Percentiles rank a stretch among this genome's conserved stretches.
Conservation (phyloP, 1,284 basidiomycete species). For the Gymnopus androsaceus region DNA sequence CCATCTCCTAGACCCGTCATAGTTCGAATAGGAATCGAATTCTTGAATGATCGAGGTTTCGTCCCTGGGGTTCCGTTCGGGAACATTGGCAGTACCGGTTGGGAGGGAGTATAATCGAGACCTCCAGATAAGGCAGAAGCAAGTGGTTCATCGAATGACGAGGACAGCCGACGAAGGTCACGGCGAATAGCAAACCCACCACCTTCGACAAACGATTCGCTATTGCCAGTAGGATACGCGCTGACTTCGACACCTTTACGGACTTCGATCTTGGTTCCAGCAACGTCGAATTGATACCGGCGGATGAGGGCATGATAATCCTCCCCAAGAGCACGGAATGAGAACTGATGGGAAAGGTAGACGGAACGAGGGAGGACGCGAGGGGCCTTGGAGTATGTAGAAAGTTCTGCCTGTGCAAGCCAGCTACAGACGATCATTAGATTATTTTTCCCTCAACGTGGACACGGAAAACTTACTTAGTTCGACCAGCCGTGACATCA, state of each 20-base stretch:
- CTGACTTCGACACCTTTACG: constrained; percentile 71
- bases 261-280: constrained; percentile 65
- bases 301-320: constrained; percentile 81
- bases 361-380: constrained; percentile 69
- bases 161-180: constrained; percentile 40
- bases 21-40: constrained; percentile 56
- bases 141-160: constrained; percentile 78
- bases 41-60: constrained; percentile 44
- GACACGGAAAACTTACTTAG: constrained; percentile 32
- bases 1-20: constrained; percentile 49
- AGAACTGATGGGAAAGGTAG: constrained; percentile 81
- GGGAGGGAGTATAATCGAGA: constrained; percentile 55
- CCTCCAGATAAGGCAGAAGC: constrained; percentile 70
- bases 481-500: not conserved
- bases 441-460: not conserved
- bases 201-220: constrained; percentile 58
- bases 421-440: constrained; percentile 46
- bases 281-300: constrained; percentile 63
- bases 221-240: constrained; percentile 41
- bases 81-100: constrained; percentile 68
- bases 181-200: constrained; percentile 35
- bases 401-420: constrained; percentile 78
- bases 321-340: constrained; percentile 73
- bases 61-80: constrained; percentile 65
- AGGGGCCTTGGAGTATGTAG: constrained; percentile 62